A percentile compares a stretch with the other conserved stretches of the same genome.
phyloP scores from a whole-genome alignment of 345 rosid genomes.

The Cardamine occulta region DNA sequence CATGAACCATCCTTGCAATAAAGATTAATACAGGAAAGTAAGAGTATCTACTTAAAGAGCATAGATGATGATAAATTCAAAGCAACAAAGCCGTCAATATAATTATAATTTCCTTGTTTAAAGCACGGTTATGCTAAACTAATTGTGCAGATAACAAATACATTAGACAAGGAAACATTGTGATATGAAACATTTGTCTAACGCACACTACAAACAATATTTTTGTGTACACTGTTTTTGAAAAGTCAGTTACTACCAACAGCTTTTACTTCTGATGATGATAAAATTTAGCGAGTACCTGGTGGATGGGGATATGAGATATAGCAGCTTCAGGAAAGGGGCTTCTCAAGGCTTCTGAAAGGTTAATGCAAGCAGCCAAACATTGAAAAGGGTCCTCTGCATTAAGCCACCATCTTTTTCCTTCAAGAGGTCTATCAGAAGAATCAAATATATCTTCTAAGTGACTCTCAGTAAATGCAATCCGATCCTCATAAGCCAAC shows the following conservation, averaged over 20 bases:
- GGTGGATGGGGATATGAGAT: constrained; percentile 90
- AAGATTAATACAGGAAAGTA: constrained; percentile 38
- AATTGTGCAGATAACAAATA: constrained; percentile 12
- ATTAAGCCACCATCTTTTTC: constrained; percentile 90
- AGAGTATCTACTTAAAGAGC: constrained; percentile 24
- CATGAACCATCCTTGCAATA: constrained; percentile 95
- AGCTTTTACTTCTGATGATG: constrained; percentile 1
- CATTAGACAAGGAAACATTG: constrained; percentile 4
- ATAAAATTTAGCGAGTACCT: constrained; percentile 54
- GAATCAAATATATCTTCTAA: constrained; percentile 89
- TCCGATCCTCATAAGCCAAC: constrained; percentile 75
- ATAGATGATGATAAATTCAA: constrained; percentile 22
- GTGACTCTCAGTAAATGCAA: constrained; percentile 86
- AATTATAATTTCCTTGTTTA: constrained; percentile 15
- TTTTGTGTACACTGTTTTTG: background rate
- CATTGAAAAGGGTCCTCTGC: constrained; percentile 99
- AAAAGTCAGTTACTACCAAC: constrained; percentile 20
- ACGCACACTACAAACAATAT: background rate
- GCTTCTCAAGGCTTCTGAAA: constrained; percentile 92
- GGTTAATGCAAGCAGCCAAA: constrained; percentile 86
- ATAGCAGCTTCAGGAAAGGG: constrained; percentile 68
- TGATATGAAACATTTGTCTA: constrained; percentile 12
- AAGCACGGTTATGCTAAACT: constrained; percentile 15
- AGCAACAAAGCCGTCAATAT: constrained; percentile 13
- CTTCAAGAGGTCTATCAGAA: constrained; percentile 94